Evolutionary conservation across 352 stramenopile genomes (phyloP), one percentile per base, ranked within the genome.

Genomic region (Globisporangium paroecandrum): DNA sequence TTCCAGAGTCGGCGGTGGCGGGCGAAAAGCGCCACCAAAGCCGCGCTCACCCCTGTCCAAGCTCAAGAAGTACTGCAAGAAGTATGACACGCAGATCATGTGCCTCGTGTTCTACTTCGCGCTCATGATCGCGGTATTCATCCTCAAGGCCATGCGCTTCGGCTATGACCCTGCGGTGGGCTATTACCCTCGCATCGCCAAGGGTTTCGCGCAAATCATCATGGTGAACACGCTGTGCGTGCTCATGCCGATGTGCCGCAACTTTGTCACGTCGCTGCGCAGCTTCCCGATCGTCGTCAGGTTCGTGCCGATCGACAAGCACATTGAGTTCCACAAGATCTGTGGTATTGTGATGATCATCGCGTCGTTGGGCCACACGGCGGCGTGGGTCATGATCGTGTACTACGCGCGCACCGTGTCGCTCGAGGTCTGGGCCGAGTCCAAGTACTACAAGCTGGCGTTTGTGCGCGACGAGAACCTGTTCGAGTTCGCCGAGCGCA

Each of bases 161-260:
- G 4, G 58, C 0, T 72, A 77, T 49, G 82, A 90, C 59, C 69
- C 80, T 8, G 85, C 82, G 0, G 79, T 89, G 12, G 80, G 81
- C 0, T 84, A 82, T 57, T 80, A 70, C 18, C 74, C 82, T 5
- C 75, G 80, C 1, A 76, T 91, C 67, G 85, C 85, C 24, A 90
- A 90, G 61, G 85, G 80, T 1, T 91, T 79, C 54, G 82, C 85
- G 3, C 82, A 94, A 64, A 76, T 93, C 62, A 76, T 85, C 58
- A 77, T 91, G 72, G 78, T 94, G 18, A 89, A 92, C 69, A 89
- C 83, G 22, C 76, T 84, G 55, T 91, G 89, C 59, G 79, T 94
- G 7, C 66, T 94, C 65, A 63, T 94, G 20, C 82, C 86, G 2
- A 89, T 94, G 78, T 93, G 86, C 34, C 82, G 82, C 49, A 85